Conservation (phyloP, 768 basidiomycete species). For the Leccinum disarticulatum region DNA sequence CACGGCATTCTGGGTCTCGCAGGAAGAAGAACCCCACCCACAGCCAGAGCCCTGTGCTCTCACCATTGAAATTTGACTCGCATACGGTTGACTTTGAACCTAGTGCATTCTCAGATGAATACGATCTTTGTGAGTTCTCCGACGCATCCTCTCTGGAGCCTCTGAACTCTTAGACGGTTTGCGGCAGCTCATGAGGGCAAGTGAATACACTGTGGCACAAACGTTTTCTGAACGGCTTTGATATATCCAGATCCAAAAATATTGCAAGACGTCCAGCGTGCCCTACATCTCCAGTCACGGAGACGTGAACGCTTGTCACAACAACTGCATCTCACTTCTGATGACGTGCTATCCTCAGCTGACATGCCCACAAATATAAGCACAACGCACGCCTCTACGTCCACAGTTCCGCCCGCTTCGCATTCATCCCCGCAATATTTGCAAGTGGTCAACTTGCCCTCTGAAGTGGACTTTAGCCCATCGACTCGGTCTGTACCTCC, state of each 20-base stretch:
- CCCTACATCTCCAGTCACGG: slow-evolving; percentile 68
- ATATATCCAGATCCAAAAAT: slow-evolving; percentile 65
- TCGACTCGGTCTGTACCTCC: slow-evolving; percentile 46
- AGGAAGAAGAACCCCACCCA: slow-evolving; percentile 20
- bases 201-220: slow-evolving; percentile 19
- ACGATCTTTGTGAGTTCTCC: slow-evolving; percentile 64
- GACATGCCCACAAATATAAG: slow-evolving; percentile 29
- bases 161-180: slow-evolving; percentile 12
- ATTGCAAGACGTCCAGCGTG: slow-evolving; percentile 77
- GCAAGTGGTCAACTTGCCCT: slow-evolving; percentile 16
- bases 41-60: slow-evolving; percentile 15
- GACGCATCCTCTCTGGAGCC: slow-evolving; percentile 2
- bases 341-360: slow-evolving; percentile 24
- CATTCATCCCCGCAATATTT: slow-evolving; percentile 24
- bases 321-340: slow-evolving; percentile 17
- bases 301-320: slow-evolving; percentile 59
- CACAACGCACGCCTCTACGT: slow-evolving; percentile 34
- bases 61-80: slow-evolving; percentile 28
- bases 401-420: slow-evolving; percentile 17
- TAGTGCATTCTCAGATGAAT: slow-evolving; percentile 67
- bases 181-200: slow-evolving; percentile 71
- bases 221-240: slow-evolving; percentile 14
- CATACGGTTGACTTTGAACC: slow-evolving; percentile 37
- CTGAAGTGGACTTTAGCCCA: slow-evolving; percentile 72
- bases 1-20: slow-evolving; percentile 18